Percentiles rank a stretch among this genome's conserved stretches.
These are phyloP conservation scores for Plantago ovata DNA, from an alignment of 257 asterid genomes.

Conservation along the genomic window DNA sequence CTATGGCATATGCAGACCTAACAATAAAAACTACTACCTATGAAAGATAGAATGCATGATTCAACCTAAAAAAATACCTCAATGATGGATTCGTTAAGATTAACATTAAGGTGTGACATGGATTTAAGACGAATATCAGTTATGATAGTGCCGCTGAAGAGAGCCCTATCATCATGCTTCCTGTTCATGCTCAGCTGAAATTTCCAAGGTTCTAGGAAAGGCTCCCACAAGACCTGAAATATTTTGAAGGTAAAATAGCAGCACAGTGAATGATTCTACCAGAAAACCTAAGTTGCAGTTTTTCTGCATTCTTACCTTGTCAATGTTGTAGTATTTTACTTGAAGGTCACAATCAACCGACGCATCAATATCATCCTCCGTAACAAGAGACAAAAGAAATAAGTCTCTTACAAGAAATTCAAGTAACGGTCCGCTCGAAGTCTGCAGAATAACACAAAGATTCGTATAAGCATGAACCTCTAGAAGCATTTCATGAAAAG, in stretches of 20 bases:
- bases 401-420: constrained; percentile 58
- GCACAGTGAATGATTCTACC: constrained; percentile 16
- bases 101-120: constrained; percentile 67
- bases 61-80: constrained; percentile 50
- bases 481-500: constrained; percentile 18
- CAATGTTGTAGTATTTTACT: constrained; percentile 85
- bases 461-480: constrained; percentile 9
- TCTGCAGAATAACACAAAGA: constrained; percentile 38
- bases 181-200: constrained; percentile 55
- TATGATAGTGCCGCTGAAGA: constrained; percentile 47
- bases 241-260: constrained; percentile 18
- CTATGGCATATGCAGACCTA: constrained; percentile 8
- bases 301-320: constrained; percentile 53
- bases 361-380: constrained; percentile 51
- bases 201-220: constrained; percentile 87
- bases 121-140: constrained; percentile 69
- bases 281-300: constrained; percentile 16
- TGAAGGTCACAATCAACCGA: constrained; percentile 65
- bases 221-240: constrained; percentile 87
- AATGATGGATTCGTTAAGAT: constrained; percentile 68
- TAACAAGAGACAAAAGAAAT: constrained; percentile 33
- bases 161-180: constrained; percentile 59
- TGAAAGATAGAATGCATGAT: constrained; percentile 4
- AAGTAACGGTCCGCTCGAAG: constrained; percentile 80
- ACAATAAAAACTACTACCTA: constrained; percentile 12